Evolutionary conservation across 2,329 filamentous ascomycete species (phyloP).

Genomic region (Alternaria gansuensis): DNA sequence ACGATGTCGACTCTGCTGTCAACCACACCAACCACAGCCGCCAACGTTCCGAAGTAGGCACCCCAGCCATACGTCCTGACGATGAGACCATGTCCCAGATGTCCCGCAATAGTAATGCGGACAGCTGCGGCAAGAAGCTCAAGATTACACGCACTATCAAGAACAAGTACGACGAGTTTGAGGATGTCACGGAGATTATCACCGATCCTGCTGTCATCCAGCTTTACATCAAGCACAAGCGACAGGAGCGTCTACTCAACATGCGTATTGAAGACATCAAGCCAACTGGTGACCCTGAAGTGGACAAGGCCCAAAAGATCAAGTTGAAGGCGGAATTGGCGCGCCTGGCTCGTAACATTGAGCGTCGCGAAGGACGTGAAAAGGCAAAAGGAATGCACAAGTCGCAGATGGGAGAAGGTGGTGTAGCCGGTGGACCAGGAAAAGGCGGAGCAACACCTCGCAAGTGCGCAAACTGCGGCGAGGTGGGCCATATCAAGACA

Average conservation of each 20-base stretch:
- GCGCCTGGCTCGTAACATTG: constrained; percentile 89
- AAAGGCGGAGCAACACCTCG: constrained; percentile 67
- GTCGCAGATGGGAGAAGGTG: constrained; percentile 55
- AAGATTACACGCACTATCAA: constrained; percentile 75
- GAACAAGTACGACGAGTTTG: constrained; percentile 71
- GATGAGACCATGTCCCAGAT: constrained; percentile 70
- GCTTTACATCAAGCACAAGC: constrained; percentile 82
- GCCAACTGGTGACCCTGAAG: constrained; percentile 72
- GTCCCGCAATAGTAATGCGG: constrained; percentile 63
- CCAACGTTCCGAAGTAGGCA: constrained; percentile 69
- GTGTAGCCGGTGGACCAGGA: constrained; percentile 55
- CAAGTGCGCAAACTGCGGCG: constrained; percentile 97
- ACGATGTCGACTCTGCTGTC: constrained; percentile 65
- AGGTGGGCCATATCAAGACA: constrained; percentile 97
- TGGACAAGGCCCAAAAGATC: constrained; percentile 68
- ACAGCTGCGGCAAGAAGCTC: constrained; percentile 70
- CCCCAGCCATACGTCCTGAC: constrained; percentile 67
- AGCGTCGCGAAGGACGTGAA: constrained; percentile 87
- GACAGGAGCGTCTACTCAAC: constrained; percentile 73
- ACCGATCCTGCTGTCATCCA: constrained; percentile 87
- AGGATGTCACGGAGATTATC: constrained; percentile 47
- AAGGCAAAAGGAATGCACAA: constrained; percentile 75
- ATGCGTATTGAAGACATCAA: constrained; percentile 74
- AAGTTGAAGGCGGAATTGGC: constrained; percentile 77
- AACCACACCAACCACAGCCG: constrained; percentile 53